A percentile compares a stretch with the other conserved stretches of the same genome.
phyloP scores from a whole-genome alignment of 2,329 filamentous ascomycete species.

The Byssothecium circinans region DNA sequence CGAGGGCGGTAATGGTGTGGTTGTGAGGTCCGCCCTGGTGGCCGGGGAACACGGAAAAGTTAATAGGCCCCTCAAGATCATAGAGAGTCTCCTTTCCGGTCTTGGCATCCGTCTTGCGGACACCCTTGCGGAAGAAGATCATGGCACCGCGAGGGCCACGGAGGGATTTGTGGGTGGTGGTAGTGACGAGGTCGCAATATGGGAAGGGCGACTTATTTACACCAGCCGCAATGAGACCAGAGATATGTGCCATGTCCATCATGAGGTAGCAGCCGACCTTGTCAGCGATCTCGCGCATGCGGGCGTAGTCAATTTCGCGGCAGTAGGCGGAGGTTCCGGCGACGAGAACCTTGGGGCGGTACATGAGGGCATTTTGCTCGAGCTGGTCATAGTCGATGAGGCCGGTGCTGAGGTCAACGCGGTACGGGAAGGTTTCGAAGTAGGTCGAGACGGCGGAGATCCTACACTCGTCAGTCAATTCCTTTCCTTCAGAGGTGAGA shows the following conservation, averaged over 20 bases:
- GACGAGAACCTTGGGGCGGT: constrained; percentile 93
- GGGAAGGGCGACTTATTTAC: constrained; percentile 89
- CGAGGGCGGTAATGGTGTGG: constrained; percentile 95
- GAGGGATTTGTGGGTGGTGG: constrained; percentile 96
- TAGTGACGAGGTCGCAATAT: constrained; percentile 92
- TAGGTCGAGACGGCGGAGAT: constrained; percentile 99
- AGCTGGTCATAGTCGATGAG: constrained; percentile 94
- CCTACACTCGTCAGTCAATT: constrained; percentile 38
- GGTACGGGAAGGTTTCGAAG: constrained; percentile 97
- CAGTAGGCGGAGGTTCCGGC: constrained; percentile 96
- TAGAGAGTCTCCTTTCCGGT: constrained; percentile 84
- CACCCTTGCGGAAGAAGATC: constrained; percentile 97
- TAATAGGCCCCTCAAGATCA: constrained; percentile 90
- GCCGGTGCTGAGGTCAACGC: constrained; percentile 84
- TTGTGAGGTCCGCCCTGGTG: constrained; percentile 99
- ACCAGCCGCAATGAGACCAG: constrained; percentile 87
- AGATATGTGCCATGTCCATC: constrained; percentile 97
- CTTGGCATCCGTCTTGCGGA: constrained; percentile 80
- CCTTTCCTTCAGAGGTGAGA: background rate
- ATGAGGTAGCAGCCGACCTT: constrained; percentile 91
- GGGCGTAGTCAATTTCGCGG: constrained; percentile 90
- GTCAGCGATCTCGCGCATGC: constrained; percentile 87
- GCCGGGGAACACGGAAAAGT: constrained; percentile 94
- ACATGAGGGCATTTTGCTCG: constrained; percentile 82
- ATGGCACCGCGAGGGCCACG: constrained; percentile 93